Evolutionary conservation across 2,329 filamentous ascomycete species (phyloP), one percentile per base, ranked within the genome.

Genomic region (Aspergillus tubingensis): DNA sequence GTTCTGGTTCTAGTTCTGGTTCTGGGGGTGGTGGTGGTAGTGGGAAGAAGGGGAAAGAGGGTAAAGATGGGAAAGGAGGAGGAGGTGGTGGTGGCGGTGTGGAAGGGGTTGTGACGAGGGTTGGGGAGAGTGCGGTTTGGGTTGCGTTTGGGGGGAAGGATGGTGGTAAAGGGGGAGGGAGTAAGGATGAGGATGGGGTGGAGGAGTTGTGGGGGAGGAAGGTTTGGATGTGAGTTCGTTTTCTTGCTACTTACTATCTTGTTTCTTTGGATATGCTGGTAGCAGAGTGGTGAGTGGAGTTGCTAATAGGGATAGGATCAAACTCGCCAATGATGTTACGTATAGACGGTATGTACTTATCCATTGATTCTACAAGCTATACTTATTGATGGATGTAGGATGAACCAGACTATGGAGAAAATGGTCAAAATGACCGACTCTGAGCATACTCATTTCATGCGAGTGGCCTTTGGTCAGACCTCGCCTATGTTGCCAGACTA

Each of bases 241-340:
- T 3, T 30, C 1, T 51, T 54, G 30, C 58, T 21, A 25, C 5
- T 56, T 21, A 19, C 8, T 57, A 15, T 49, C 27, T 57, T 57
- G 15, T 36, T 43, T 58, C 17, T 54, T 39, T 32, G 30, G 10
- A 1, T 32, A 32, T 32, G 11, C 17, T 15, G 30, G 15, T 19
- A 21, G 10, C n/a, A n/a, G n/a, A n/a, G n/a, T n/a, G n/a, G 8
- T 30, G 27, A 25, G 23, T 21, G 30, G 7, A 7, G 19, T 25
- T n/a, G 27, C 19, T 21, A 44, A 41, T 36, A 36, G 8, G 8
- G 44, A 4, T 8, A 51, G 36, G 38, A 36, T 50, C 65, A 88
- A 89, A 70, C 76, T 88, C 66, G 86, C 86, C 48, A 88, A 88
- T 71, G 85, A 88, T 76, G 82, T 88, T 61, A 88, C 86, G 27